These are phyloP conservation scores for Trichoderma sp. DNA, from an alignment of 2,329 filamentous ascomycete genomes.

Conservation along the genomic window DNA sequence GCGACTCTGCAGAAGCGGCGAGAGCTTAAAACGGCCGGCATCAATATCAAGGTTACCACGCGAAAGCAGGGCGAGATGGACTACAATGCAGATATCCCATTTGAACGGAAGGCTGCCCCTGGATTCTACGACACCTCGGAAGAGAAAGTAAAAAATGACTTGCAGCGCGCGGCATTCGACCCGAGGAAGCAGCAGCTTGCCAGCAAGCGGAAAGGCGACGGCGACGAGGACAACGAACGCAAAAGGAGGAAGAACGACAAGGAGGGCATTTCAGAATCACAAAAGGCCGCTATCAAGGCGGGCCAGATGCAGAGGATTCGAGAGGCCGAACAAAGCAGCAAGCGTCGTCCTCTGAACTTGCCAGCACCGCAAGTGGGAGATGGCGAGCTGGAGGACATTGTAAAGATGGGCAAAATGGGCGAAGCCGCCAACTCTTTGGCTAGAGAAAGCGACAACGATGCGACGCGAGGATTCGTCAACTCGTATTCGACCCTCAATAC, in stretches of 20 bases:
- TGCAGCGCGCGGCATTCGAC: constrained; percentile 81
- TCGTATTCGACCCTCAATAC: constrained; percentile 82
- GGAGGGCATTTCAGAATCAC: constrained; percentile 72
- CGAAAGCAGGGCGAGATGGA: constrained; percentile 98
- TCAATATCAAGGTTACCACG: constrained; percentile 94
- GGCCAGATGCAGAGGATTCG: constrained; percentile 92
- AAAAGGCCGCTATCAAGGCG: constrained; percentile 86
- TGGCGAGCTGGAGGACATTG: constrained; percentile 90
- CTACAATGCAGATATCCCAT: constrained; percentile 98
- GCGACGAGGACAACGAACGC: constrained; percentile 77
- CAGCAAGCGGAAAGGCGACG: constrained; percentile 85
- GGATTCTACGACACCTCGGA: constrained; percentile 94
- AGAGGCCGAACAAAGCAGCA: constrained; percentile 96
- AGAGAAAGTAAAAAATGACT: constrained; percentile 79
- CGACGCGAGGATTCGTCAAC: constrained; percentile 81
- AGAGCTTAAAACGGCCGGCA: constrained; percentile 95
- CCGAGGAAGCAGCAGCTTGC: constrained; percentile 87
- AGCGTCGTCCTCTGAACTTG: constrained; percentile 78
- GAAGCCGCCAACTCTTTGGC: constrained; percentile 79
- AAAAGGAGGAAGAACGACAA: constrained; percentile 92
- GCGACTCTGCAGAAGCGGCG: constrained; percentile 92
- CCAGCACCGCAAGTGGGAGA: constrained; percentile 92
- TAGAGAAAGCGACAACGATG: constrained; percentile 76
- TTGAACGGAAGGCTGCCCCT: constrained; percentile 84
- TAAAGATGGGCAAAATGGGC: constrained; percentile 96